These are phyloP conservation scores for Agastache rugosa DNA, from an alignment of 257 asterid species.

Conservation along the genomic window DNA sequence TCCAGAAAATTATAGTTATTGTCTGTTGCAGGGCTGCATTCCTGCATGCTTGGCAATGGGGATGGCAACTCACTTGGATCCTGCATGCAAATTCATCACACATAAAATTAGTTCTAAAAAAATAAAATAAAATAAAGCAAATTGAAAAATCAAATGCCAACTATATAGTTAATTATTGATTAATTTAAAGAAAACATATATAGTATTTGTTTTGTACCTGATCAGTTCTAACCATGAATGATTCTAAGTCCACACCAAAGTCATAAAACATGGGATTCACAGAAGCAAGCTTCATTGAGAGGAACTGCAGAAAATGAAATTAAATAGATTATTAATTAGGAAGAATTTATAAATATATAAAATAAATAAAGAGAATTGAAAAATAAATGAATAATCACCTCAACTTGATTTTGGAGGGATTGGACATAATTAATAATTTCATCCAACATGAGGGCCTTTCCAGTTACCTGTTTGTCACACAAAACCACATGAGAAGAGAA, in stretches of 20 bases:
- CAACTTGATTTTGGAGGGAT: conserved; percentile 89
- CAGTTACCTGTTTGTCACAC: conserved; percentile 69
- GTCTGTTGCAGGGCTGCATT: conserved; percentile 44
- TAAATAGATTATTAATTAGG: not conserved
- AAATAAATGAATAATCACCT: conserved; percentile 45
- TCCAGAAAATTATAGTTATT: conserved; percentile 47
- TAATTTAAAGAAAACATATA: not conserved
- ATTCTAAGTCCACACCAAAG: conserved; percentile 74
- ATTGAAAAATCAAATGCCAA: not conserved
- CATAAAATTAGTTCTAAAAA: not conserved
- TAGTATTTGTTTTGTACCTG: too few relatives aligned
- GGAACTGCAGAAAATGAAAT: conserved; percentile 55
- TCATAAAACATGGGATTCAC: conserved; percentile 70
- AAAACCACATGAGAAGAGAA: conserved; percentile 51
- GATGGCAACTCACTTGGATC: conserved; percentile 50
- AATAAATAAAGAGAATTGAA: not conserved
- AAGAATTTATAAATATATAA: not conserved
- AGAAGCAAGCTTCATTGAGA: conserved; percentile 94
- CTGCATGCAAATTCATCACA: conserved; percentile 43
- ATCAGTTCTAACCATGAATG: conserved; percentile 61
- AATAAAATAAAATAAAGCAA: too few relatives aligned
- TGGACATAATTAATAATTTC: conserved; percentile 92
- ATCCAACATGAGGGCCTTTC: conserved; percentile 98
- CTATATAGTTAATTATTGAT: not conserved
- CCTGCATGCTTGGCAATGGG: conserved; percentile 43